These are phyloP conservation scores for Dactylonectria macrodidyma DNA, from an alignment of 2,329 filamentous ascomycete genomes.

Conservation along the genomic window DNA sequence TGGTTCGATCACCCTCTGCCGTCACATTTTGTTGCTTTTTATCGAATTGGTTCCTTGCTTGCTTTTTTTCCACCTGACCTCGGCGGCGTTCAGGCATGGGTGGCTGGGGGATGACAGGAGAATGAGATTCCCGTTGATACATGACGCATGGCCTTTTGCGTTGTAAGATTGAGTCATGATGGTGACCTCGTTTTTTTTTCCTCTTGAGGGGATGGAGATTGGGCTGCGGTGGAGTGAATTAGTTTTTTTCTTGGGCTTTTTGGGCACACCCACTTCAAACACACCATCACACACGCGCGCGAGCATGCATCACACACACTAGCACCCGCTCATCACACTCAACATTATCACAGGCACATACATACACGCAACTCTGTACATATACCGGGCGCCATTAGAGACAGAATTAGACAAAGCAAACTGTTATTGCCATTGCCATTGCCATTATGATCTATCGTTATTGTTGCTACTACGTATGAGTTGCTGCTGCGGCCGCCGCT, in stretches of 20 bases:
- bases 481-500: neutral
- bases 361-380: slow-evolving; percentile 34
- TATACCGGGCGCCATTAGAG: slow-evolving; percentile 35
- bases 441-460: neutral
- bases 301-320: slow-evolving; percentile 28
- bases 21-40: slow-evolving; percentile 27
- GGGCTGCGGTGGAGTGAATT: slow-evolving; percentile 29
- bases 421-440: slow-evolving; percentile 14
- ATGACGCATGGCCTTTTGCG: slow-evolving; percentile 39
- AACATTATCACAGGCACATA: slow-evolving; percentile 31
- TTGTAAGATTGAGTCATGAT: slow-evolving; percentile 35
- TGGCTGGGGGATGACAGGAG: slow-evolving; percentile 31
- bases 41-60: slow-evolving; percentile 10
- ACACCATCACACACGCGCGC: slow-evolving; percentile 30
- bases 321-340: slow-evolving; percentile 25
- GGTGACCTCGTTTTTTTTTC: slow-evolving; percentile 18
- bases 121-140: slow-evolving; percentile 31
- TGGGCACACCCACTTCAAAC: slow-evolving; percentile 25
- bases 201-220: slow-evolving; percentile 26
- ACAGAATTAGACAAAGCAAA: slow-evolving; percentile 46
- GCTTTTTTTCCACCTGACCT: slow-evolving; percentile 22
- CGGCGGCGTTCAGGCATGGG: slow-evolving; percentile 37
- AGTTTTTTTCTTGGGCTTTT: slow-evolving; percentile 25
- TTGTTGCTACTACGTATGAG: slow-evolving; percentile 5
- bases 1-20: slow-evolving; percentile 15